Evolutionary conservation across 805 yeast species (phyloP).

Genomic region (Metschnikowia proteae): DNA sequence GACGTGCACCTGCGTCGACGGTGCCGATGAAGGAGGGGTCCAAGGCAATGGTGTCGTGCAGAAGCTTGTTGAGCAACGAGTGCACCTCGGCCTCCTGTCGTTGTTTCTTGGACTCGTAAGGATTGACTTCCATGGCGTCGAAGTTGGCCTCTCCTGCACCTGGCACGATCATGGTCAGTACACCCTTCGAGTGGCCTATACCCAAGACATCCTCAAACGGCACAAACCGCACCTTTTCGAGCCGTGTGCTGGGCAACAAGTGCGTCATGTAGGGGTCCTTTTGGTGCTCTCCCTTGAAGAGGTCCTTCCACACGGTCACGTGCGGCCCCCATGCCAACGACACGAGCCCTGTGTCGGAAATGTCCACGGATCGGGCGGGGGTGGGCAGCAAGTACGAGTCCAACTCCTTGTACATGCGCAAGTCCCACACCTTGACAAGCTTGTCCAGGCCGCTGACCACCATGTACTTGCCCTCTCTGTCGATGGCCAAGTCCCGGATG

Average conservation of each 20-base stretch:
- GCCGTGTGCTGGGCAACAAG: conserved; percentile 69
- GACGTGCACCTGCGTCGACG: conserved; percentile 67
- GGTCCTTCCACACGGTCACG: conserved; percentile 90
- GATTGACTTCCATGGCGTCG: conserved; percentile 90
- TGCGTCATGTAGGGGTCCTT: conserved; percentile 90
- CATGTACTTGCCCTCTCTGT: conserved; percentile 92
- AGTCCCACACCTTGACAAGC: conserved; percentile 86
- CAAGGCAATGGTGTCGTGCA: conserved; percentile 87
- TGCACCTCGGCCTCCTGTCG: conserved; percentile 92
- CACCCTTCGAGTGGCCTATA: conserved; percentile 69
- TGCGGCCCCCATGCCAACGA: conserved; percentile 97
- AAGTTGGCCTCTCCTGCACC: conserved; percentile 98
- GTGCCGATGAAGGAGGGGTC: conserved; percentile 87
- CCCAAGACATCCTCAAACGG: conserved; percentile 98
- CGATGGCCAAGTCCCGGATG: conserved; percentile 76
- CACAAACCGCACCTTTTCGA: conserved; percentile 67
- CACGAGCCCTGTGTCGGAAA: conserved; percentile 83
- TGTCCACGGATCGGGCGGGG: conserved; percentile 73
- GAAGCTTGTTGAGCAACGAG: conserved; percentile 76
- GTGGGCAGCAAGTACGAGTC: conserved; percentile 75
- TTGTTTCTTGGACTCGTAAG: conserved; percentile 86
- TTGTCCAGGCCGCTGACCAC: conserved; percentile 88
- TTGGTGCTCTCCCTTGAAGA: conserved; percentile 58
- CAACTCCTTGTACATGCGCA: conserved; percentile 73
- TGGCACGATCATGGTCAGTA: conserved; percentile 84